Base-by-base conservation (phyloP, 139 green algal genomes). In the Chlamydomonas asymmetrica region DNA sequence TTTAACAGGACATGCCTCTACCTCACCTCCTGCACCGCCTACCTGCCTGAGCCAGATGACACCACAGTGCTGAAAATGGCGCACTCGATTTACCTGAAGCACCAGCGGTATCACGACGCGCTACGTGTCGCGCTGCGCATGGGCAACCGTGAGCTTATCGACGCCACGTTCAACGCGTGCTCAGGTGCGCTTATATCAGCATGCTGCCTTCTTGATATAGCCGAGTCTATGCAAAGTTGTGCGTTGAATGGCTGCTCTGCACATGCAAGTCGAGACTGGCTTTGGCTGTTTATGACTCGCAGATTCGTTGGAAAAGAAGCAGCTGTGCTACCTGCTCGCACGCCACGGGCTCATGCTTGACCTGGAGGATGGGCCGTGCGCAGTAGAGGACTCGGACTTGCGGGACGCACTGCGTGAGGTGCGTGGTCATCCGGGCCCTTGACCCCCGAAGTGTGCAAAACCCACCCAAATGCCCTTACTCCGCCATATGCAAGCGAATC, bases 11-110 rank as follows among this genome's bases (percentile, higher is more conserved):
- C 95, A 31, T 98, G 94, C 86, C 84, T 98, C 18, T 99, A 99
- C 87, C 89, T 99, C 27, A 77, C 88, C 35, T 90, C 78, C 64
- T 98, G 91, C 85, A 90, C 86, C 67, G 78, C 80, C 45, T 99
- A 99, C 85, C 88, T 99, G 75, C 85, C 94, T 0, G 93, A 98
- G 80, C 94, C 94, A 0, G 96, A 99, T 32, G 93, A 99, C 82
- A 75, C 59, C 29, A 65, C 87, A 22, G 94, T 97, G 54, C 80
- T 97, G 79, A 76, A 78, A 50, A 82, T 87, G 22, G 91, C 96
- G 4, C 94, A 96, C 64, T 69, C 86, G 37, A 91, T 97, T 34
- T 98, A 97, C 86, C 76, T 76, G 35, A 91, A 92, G 71, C 43
- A 66, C 13, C 45, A 52, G 45, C 45, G 45, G 76, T 83, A 90